Conservation (phyloP, 1,284 basidiomycete genomes). For the Austroboletus rostrupii region DNA sequence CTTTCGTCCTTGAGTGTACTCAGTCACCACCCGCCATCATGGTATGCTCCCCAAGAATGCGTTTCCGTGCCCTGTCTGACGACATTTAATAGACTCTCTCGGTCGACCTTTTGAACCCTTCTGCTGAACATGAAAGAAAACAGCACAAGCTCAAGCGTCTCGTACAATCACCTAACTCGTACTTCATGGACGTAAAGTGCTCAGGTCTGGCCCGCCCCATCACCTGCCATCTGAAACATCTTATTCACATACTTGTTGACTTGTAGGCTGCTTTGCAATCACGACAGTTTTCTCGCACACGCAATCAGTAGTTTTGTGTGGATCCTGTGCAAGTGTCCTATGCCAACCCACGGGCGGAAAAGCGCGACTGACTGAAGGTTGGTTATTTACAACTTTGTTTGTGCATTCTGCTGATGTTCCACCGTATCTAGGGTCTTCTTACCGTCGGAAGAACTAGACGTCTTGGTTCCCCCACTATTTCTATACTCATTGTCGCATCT, state of each 20-base stretch:
- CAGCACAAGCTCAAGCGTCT: constrained; percentile 99
- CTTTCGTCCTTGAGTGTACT: constrained; percentile 19
- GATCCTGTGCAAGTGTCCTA: constrained; percentile 90
- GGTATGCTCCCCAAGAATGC: constrained; percentile 8
- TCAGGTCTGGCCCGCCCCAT: constrained; percentile 63
- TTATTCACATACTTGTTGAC: constrained; percentile 8
- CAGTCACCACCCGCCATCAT: constrained; percentile 23
- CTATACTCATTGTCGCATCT: constrained; percentile 2
- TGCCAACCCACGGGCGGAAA: constrained; percentile 99
- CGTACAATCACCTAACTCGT: constrained; percentile 96
- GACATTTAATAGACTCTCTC: constrained; percentile 78
- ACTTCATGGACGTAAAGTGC: constrained; percentile 99
- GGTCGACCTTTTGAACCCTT: constrained; percentile 97
- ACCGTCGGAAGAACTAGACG: constrained; percentile 80
- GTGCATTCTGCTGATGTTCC: constrained; percentile 5
- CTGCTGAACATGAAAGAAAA: constrained; percentile 80
- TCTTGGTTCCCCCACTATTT: constrained; percentile 4
- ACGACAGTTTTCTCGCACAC: constrained; percentile 96
- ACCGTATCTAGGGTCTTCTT: constrained; percentile 65
- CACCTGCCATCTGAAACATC: neutral
- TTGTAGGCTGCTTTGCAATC: constrained; percentile 86
- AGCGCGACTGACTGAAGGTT: constrained; percentile 97
- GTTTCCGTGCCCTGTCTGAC: constrained; percentile 7
- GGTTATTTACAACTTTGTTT: constrained; percentile 32
- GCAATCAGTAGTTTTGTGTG: constrained; percentile 90